phyloP scores from a whole-genome alignment of 345 rosid species.

The Eucalyptus erythrocorys region DNA sequence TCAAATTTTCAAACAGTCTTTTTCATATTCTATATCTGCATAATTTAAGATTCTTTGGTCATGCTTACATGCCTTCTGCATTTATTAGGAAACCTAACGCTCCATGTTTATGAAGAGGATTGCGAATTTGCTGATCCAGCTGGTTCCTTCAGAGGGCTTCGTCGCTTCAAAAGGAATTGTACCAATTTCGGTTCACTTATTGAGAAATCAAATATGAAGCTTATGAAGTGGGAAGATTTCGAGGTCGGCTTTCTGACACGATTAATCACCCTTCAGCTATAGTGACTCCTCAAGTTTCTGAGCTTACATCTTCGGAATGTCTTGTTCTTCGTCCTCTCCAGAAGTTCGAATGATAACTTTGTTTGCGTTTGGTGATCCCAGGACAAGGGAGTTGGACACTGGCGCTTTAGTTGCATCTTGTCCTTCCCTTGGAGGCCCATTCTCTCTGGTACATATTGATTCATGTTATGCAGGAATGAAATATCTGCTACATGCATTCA shows the following conservation, averaged over 20 bases:
- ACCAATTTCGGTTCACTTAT: constrained; percentile 75
- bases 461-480: not conserved
- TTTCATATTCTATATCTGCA: not conserved
- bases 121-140: constrained; percentile 98
- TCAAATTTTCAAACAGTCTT: not conserved
- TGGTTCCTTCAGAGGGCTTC: constrained; percentile 84
- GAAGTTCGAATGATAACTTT: not conserved
- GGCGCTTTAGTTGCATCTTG: constrained; percentile 89
- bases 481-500: not conserved
- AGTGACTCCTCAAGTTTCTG: not conserved
- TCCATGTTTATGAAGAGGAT: constrained; percentile 71
- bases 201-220: constrained; percentile 81
- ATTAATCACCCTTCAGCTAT: not conserved
- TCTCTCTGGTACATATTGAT: constrained; percentile 52
- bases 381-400: constrained; percentile 89
- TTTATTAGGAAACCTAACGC: constrained; percentile 54
- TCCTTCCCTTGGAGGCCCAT: constrained; percentile 96
- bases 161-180: constrained; percentile 86
- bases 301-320: not conserved
- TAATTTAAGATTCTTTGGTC: not conserved
- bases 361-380: constrained; percentile 1
- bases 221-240: constrained; percentile 78
- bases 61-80: not conserved
- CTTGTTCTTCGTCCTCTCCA: not conserved
- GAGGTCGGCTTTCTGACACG: constrained; percentile 25